phyloP scores from a whole-genome alignment of 352 stramenopile genomes.

The Globisporangium uncinulatum region DNA sequence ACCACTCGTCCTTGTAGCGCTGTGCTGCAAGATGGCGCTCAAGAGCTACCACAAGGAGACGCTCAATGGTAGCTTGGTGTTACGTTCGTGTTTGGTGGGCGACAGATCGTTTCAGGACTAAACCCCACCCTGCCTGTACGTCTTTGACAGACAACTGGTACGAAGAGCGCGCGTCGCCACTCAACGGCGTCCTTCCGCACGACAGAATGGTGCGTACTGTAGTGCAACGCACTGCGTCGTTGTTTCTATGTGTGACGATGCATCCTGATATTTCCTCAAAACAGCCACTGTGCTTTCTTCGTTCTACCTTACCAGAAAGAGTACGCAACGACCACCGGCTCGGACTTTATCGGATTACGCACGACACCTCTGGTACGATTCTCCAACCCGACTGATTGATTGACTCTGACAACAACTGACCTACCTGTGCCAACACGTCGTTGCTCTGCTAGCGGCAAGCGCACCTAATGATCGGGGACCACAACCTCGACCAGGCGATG shows the following conservation, averaged over 20 bases:
- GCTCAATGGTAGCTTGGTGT: slow-evolving; percentile 39
- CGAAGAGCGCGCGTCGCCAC: slow-evolving; percentile 53
- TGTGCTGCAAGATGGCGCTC: slow-evolving; percentile 45
- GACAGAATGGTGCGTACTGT: slow-evolving; percentile 39
- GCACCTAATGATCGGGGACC: slow-evolving; percentile 52
- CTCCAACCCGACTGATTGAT: too few species aligned
- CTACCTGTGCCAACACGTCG: background rate
- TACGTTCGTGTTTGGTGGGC: background rate
- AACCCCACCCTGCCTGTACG: background rate
- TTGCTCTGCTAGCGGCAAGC: slow-evolving; percentile 23
- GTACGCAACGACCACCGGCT: slow-evolving; percentile 45
- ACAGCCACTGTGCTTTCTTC: too few species aligned
- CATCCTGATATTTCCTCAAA: background rate
- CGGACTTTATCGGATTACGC: slow-evolving; percentile 43
- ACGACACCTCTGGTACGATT: slow-evolving; percentile 23
- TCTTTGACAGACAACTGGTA: slow-evolving; percentile 74
- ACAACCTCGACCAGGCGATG: slow-evolving; percentile 50
- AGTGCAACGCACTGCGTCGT: background rate
- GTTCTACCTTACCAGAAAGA: slow-evolving; percentile 35
- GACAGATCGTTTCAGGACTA: background rate
- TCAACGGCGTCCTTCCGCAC: slow-evolving; percentile 62
- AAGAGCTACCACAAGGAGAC: slow-evolving; percentile 81
- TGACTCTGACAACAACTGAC: background rate
- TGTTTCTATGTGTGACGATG: background rate
- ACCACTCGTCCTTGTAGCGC: background rate